These are phyloP conservation scores for Avena atlantica DNA, from an alignment of 176 grass and related monocot species.

Conservation along the genomic window DNA sequence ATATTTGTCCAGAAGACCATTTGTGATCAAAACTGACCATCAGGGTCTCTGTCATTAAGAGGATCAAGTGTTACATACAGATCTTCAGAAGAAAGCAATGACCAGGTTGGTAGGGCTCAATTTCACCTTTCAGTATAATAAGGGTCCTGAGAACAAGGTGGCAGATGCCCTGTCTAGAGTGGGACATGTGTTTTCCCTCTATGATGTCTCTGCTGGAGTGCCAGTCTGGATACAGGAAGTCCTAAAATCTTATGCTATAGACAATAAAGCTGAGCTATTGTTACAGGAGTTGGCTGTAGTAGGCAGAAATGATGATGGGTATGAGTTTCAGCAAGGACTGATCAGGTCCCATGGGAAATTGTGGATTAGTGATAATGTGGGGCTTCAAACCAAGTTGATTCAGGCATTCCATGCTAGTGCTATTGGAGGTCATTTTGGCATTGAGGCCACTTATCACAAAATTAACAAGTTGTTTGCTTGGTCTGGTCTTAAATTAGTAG, in stretches of 20 bases:
- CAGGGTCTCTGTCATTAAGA: not conserved
- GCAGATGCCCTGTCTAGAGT: too few relatives aligned
- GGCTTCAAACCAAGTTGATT: too few relatives aligned
- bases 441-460: not conserved
- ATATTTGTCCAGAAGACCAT: not conserved
- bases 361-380: not conserved
- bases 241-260: not conserved
- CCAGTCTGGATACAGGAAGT: not conserved
- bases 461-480: not conserved
- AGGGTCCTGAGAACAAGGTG: not conserved
- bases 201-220: not conserved
- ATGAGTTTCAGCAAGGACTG: too few relatives aligned
- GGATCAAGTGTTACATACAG: too few relatives aligned
- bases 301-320: too few relatives aligned
- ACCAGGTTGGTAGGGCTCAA: not conserved
- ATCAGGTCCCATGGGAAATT: too few relatives aligned
- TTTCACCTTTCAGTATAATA: not conserved
- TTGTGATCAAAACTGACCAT: not conserved
- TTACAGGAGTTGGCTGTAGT: too few relatives aligned
- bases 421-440: not conserved
- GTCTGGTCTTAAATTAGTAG: too few relatives aligned
- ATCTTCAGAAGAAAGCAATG: not conserved
- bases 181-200: too few relatives aligned
- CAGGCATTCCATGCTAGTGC: too few relatives aligned
- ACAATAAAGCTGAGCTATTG: too few relatives aligned